These are phyloP conservation scores for Chalciporus piperatus DNA, from an alignment of 768 basidiomycete genomes.

Conservation along the genomic window DNA sequence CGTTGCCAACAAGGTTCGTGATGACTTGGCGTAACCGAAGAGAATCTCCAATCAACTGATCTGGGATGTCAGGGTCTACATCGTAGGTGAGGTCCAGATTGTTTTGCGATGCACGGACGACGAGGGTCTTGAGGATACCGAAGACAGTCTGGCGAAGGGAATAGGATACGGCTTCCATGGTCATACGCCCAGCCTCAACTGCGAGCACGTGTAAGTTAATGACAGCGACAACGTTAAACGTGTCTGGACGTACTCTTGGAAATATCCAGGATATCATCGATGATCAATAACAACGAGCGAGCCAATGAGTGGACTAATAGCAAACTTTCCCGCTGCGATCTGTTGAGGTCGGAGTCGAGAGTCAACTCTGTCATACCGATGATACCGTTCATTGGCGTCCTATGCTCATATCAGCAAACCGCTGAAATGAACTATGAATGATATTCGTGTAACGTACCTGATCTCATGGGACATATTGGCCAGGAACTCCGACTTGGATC, in stretches of 20 bases:
- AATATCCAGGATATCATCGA: slow-evolving; percentile 99
- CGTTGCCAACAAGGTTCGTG: slow-evolving; percentile 93
- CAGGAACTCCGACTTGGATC: slow-evolving; percentile 95
- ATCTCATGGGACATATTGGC: slow-evolving; percentile 99
- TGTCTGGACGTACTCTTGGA: slow-evolving; percentile 83
- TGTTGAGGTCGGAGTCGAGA: slow-evolving; percentile 91
- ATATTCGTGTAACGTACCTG: slow-evolving; percentile 54
- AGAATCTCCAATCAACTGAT: slow-evolving; percentile 96
- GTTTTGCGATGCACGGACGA: slow-evolving; percentile 96
- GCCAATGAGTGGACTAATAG: slow-evolving; percentile 94
- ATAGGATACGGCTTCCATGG: slow-evolving; percentile 98
- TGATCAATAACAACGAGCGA: slow-evolving; percentile 89
- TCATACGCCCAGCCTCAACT: slow-evolving; percentile 99
- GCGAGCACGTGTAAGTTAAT: slow-evolving; percentile 10
- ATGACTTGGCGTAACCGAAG: slow-evolving; percentile 93
- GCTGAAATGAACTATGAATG: neutral
- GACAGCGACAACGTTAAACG: neutral
- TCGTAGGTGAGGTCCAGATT: slow-evolving; percentile 95
- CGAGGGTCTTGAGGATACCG: slow-evolving; percentile 95
- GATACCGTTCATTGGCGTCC: slow-evolving; percentile 99
- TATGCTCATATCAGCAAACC: slow-evolving; percentile 31
- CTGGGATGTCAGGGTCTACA: slow-evolving; percentile 92
- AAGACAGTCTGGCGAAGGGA: slow-evolving; percentile 97
- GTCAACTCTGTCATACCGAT: slow-evolving; percentile 99
- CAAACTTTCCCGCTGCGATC: slow-evolving; percentile 93